Percentiles rank a stretch among this genome's conserved stretches.
These are phyloP conservation scores for Saccharomyces pastorianus DNA, from an alignment of 1,139 yeast genomes.

Conservation along the genomic window DNA sequence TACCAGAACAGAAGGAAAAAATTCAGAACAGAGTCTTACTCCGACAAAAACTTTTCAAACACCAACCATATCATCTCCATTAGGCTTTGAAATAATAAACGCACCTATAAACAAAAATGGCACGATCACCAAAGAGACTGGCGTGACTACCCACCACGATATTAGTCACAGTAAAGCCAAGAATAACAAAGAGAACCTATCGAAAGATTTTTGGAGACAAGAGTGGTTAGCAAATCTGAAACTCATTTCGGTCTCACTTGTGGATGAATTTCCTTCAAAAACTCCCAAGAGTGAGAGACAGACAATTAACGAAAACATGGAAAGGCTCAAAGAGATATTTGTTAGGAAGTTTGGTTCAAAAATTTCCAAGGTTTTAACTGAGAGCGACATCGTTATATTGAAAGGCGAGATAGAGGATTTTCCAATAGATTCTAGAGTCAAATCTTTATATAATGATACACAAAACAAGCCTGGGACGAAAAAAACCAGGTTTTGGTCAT, in stretches of 20 bases:
- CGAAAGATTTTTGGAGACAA: slow-evolving; percentile 1
- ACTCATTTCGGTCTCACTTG: slow-evolving; percentile 1
- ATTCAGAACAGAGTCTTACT: background rate
- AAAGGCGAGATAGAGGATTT: slow-evolving; percentile 4
- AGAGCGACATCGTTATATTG: slow-evolving; percentile 5
- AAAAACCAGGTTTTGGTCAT: slow-evolving; percentile 16
- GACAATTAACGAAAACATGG: background rate
- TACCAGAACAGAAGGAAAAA: background rate
- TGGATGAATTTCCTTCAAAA: slow-evolving; percentile 1
- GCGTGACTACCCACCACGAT: background rate
- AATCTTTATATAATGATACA: background rate
- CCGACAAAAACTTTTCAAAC: background rate
- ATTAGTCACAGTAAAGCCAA: background rate
- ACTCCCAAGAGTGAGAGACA: background rate
- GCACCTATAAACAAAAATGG: background rate
- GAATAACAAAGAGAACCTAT: background rate
- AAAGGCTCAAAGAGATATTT: slow-evolving; percentile 2
- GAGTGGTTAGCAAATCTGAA: slow-evolving; percentile 3
- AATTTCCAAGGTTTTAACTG: background rate
- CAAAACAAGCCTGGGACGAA: slow-evolving; percentile 2
- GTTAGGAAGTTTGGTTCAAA: slow-evolving; percentile 1
- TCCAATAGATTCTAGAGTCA: background rate
- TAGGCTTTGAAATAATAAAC: background rate
- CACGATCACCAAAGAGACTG: too few relatives aligned
- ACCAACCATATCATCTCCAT: background rate